Conservation (phyloP, 495 filamentous ascomycete species). For the Patellaria atrata region DNA sequence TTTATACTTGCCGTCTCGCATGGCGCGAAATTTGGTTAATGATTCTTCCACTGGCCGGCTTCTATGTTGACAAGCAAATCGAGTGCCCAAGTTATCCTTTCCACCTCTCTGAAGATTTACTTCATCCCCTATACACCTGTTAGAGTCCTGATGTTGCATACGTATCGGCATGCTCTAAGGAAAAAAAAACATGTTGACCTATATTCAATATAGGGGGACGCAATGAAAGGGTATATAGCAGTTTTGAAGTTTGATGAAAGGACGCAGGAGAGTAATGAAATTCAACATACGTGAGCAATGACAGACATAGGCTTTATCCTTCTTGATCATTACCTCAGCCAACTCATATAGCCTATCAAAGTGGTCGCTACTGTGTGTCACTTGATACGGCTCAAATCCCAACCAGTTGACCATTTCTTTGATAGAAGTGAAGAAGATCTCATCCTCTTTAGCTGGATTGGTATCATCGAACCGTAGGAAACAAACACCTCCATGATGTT, state of each 20-base stretch:
- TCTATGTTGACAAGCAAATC: conserved; percentile 69
- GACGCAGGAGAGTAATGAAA: background rate
- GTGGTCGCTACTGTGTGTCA: conserved; percentile 73
- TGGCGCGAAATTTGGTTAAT: conserved; percentile 67
- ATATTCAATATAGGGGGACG: no score
- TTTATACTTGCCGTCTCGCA: conserved; percentile 84
- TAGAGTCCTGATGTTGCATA: no score
- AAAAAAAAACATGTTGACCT: no score
- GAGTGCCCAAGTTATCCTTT: conserved; percentile 42
- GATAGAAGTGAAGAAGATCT: conserved; percentile 30
- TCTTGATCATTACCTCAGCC: conserved; percentile 68
- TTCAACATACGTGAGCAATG: conserved; percentile 40
- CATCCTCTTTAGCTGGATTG: conserved; percentile 33
- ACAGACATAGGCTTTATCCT: conserved; percentile 66
- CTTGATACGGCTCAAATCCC: conserved; percentile 35
- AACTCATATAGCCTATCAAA: conserved; percentile 79
- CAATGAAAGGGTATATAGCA: no score
- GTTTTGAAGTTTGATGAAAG: no score
- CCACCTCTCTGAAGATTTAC: conserved; percentile 78
- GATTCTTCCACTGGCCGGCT: conserved; percentile 61
- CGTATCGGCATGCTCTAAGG: background rate
- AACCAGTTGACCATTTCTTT: conserved; percentile 32
- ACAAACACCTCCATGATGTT: conserved; percentile 64
- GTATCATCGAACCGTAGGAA: conserved; percentile 34
- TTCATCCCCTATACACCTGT: conserved; percentile 40